Conservation (phyloP, 345 rosid genomes). For the Lepidium didymum region DNA sequence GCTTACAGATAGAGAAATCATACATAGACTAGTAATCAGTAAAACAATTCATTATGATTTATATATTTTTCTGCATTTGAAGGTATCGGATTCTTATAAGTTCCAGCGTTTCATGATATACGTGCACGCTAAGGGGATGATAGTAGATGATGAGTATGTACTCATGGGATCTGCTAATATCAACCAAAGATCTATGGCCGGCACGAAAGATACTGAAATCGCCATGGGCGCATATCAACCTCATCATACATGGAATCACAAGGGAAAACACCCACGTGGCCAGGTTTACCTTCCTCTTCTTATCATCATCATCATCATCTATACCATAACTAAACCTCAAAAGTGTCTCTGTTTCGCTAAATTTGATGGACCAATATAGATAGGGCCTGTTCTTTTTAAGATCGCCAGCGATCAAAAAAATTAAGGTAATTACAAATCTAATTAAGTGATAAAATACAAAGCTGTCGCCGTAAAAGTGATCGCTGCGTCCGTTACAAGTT, state of each 20-base stretch:
- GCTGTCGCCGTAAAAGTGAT: no score
- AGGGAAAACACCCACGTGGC: conserved; percentile 59
- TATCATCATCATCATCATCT: conserved; percentile 1
- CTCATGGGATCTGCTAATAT: conserved; percentile 91
- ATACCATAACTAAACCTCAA: neutral
- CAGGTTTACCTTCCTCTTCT: conserved; percentile 45
- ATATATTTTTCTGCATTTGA: neutral
- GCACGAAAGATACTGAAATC: conserved; percentile 84
- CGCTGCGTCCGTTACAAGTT: no score
- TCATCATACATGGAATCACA: conserved; percentile 53
- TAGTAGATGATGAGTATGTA: conserved; percentile 84
- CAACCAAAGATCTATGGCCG: conserved; percentile 98
- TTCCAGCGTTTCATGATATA: conserved; percentile 73
- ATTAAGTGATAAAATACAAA: no score
- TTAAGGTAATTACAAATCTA: no score
- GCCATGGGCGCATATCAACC: conserved; percentile 99
- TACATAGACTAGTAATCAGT: neutral
- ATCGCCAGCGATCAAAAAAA: no score
- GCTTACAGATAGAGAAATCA: neutral
- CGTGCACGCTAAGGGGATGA: conserved; percentile 93
- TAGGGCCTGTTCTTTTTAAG: no score
- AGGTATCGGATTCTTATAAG: conserved; percentile 48
- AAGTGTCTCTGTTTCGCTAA: neutral
- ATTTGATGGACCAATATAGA: no score
- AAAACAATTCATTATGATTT: neutral